Evolutionary conservation across 805 yeast species (phyloP).

Genomic region (Pichia californica): DNA sequence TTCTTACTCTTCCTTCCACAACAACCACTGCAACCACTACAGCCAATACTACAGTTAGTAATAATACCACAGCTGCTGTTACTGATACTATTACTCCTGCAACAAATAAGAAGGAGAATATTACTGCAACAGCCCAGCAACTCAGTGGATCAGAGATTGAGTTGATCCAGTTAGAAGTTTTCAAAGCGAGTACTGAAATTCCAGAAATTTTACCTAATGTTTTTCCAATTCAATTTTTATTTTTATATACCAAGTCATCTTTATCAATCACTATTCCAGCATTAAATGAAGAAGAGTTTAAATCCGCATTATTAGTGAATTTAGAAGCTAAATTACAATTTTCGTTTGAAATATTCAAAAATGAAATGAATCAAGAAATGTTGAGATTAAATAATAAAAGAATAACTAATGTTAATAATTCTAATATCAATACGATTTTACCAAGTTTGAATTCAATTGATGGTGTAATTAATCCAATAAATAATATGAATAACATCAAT

Average conservation of each 20-base stretch:
- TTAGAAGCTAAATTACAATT: conserved; percentile 23
- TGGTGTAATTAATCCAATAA: no score
- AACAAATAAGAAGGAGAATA: no score
- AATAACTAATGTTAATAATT: not conserved
- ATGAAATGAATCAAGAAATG: conserved; percentile 38
- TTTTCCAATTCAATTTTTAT: conserved; percentile 20
- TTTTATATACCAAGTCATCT: conserved; percentile 29
- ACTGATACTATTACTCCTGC: no score
- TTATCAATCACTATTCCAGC: conserved; percentile 33
- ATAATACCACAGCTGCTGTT: no score
- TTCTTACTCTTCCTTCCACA: no score
- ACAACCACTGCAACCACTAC: no score
- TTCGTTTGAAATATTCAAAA: conserved; percentile 39
- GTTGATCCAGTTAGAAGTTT: conserved; percentile 17
- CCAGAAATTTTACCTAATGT: conserved; percentile 17
- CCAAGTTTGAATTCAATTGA: not conserved
- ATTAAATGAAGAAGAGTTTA: conserved; percentile 16
- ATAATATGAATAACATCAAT: not conserved
- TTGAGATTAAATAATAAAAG: not conserved
- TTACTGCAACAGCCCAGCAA: no score
- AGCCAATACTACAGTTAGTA: no score
- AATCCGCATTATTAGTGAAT: conserved; percentile 30
- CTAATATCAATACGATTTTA: not conserved
- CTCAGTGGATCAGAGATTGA: conserved; percentile 5
- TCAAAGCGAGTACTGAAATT: conserved; percentile 33